These are phyloP conservation scores for Aspergillus olivimuriae DNA, from an alignment of 495 filamentous ascomycete genomes.

Conservation along the genomic window DNA sequence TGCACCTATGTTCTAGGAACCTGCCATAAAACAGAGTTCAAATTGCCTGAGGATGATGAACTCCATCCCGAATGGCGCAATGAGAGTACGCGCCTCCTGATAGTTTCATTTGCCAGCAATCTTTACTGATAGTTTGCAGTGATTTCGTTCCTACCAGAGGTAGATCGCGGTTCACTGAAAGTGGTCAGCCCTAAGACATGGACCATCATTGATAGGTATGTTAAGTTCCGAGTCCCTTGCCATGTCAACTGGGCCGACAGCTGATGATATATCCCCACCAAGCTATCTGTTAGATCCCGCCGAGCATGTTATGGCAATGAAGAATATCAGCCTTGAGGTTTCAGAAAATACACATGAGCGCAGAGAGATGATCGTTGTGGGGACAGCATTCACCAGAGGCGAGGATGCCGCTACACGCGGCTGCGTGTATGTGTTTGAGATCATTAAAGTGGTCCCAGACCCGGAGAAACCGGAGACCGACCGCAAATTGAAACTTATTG, in stretches of 20 bases:
- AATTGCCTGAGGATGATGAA: constrained; percentile 77
- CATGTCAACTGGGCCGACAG: background rate
- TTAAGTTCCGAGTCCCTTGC: background rate
- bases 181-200: constrained; percentile 69
- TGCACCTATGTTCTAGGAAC: constrained; percentile 73
- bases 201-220: constrained; percentile 67
- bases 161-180: constrained; percentile 62
- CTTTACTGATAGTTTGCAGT: constrained; percentile 27
- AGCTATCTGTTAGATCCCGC: constrained; percentile 54
- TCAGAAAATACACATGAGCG: constrained; percentile 86
- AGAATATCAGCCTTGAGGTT: constrained; percentile 78
- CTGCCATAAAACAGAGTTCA: constrained; percentile 58
- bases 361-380: constrained; percentile 72
- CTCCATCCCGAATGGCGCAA: constrained; percentile 71
- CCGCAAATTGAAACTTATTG: constrained; percentile 75
- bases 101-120: background rate
- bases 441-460: constrained; percentile 85
- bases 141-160: constrained; percentile 56
- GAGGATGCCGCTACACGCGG: constrained; percentile 84
- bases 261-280: constrained; percentile 8
- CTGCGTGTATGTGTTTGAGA: constrained; percentile 84
- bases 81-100: constrained; percentile 46
- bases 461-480: constrained; percentile 79
- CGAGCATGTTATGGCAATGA: constrained; percentile 73
- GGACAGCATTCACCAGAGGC: constrained; percentile 74